phyloP scores from a whole-genome alignment of 2,329 filamentous ascomycete genomes.

The Sporothrix dimorphospora region DNA sequence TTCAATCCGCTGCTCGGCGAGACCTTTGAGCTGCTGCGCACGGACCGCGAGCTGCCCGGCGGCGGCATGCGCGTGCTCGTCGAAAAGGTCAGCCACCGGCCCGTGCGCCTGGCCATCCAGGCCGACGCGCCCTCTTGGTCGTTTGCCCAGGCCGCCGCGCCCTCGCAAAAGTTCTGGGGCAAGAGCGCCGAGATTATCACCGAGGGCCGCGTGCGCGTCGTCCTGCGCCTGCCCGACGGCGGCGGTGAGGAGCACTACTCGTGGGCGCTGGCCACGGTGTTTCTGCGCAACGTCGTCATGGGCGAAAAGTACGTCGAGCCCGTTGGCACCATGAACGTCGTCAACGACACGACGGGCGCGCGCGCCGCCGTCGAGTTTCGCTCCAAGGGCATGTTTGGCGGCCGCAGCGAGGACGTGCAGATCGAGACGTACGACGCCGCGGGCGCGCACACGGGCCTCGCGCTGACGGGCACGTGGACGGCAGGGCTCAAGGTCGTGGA shows the following conservation, averaged over 20 bases:
- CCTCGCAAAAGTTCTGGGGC: constrained; percentile 97
- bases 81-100: constrained; percentile 92
- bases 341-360: constrained; percentile 80
- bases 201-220: constrained; percentile 80
- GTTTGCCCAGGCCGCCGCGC: constrained; percentile 82
- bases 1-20: constrained; percentile 97
- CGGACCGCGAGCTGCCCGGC: constrained; percentile 67
- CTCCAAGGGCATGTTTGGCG: constrained; percentile 95
- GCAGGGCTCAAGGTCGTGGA: constrained; percentile 65
- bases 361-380: constrained; percentile 91
- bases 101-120: constrained; percentile 89
- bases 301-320: constrained; percentile 98
- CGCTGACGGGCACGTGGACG: constrained; percentile 85
- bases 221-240: constrained; percentile 63
- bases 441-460: constrained; percentile 66
- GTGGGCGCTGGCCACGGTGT: constrained; percentile 86
- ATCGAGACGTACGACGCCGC: constrained; percentile 72
- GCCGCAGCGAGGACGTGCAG: constrained; percentile 84
- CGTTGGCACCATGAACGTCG: constrained; percentile 83
- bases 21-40: constrained; percentile 88
- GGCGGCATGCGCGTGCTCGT: constrained; percentile 91
- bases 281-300: constrained; percentile 93
- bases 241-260: constrained; percentile 77
- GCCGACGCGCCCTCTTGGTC: constrained; percentile 87
- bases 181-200: constrained; percentile 94